phyloP scores from a whole-genome alignment of 805 yeast species.

The Candida michaelii region DNA sequence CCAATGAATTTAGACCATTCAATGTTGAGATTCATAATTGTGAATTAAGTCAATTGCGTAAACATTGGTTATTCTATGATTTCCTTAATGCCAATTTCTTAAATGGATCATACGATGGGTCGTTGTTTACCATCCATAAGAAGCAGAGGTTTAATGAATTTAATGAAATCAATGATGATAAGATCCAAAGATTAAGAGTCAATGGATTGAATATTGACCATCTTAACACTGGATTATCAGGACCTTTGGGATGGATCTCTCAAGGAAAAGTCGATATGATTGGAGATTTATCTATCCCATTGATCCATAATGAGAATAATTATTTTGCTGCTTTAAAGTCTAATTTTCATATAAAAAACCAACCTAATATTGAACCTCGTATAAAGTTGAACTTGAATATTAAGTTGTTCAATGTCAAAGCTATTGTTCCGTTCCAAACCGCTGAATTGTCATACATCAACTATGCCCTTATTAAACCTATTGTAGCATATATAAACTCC shows the following conservation, averaged over 20 bases:
- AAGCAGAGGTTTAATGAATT: slow-evolving; percentile 56
- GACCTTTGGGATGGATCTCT: slow-evolving; percentile 97
- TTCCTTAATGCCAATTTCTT: slow-evolving; percentile 78
- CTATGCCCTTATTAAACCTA: slow-evolving; percentile 88
- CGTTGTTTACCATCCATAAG: slow-evolving; percentile 88
- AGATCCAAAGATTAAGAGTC: slow-evolving; percentile 72
- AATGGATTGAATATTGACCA: slow-evolving; percentile 88
- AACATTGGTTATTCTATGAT: slow-evolving; percentile 93
- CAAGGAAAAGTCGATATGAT: slow-evolving; percentile 89
- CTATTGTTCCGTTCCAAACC: slow-evolving; percentile 83
- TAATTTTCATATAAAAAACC: not conserved
- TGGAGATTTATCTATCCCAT: slow-evolving; percentile 84
- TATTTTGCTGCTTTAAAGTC: slow-evolving; percentile 8
- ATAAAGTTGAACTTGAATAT: slow-evolving; percentile 79
- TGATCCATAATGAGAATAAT: not conserved
- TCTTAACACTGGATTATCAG: slow-evolving; percentile 82
- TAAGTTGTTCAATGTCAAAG: slow-evolving; percentile 80
- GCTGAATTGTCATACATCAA: slow-evolving; percentile 89
- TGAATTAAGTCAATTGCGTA: slow-evolving; percentile 74
- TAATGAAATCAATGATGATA: slow-evolving; percentile 18
- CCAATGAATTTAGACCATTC: slow-evolving; percentile 77
- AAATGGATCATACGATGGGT: slow-evolving; percentile 90
- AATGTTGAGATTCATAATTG: slow-evolving; percentile 86
- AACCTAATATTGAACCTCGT: slow-evolving; percentile 27
- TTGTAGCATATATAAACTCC: slow-evolving; percentile 92